Evolutionary conservation across 2,329 filamentous ascomycete species (phyloP), one percentile per base, ranked within the genome.

Genomic region (Albophoma yamanashiensis): DNA sequence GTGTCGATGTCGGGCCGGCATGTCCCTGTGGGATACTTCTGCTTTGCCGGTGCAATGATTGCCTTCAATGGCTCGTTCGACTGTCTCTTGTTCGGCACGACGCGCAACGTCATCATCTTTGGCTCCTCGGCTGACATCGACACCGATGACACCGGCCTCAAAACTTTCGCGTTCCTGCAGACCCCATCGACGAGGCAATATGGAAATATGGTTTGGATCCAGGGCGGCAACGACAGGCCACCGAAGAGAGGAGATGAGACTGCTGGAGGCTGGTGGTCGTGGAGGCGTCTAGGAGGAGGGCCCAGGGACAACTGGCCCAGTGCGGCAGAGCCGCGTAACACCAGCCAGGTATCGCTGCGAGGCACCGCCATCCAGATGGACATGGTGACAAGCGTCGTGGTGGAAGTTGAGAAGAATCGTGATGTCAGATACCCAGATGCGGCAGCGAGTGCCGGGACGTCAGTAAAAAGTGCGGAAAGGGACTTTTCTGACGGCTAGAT

Each of bases 41-140:
- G 79, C 67, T 77, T 85, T 14, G 82, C 84, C 0, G 85, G 84
- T 1, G 76, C 78, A 1, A 79, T 87, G 71, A 82, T 87, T 39
- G 78, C 80, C 0, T 79, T 76, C 38, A 83, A 83, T 60, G 82
- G 82, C 12, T 81, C 76, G 71, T 72, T 84, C 9, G 82, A 85
- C 62, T 80, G 82, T 9, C 61, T 80, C 0, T 67, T 85, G 4
- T 85, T 83, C 64, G 76, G 79, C 4, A 77, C 75, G 2, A 83
- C 80, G 0, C 73, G 81, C 39, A 75, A 78, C 22, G 74, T 76
- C n/a, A 82, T 84, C 58, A 73, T 84, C 39, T 83, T 83, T 60
- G 69, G 69, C 0, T 68, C 69, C 20, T 65, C 64, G n/a, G 66
- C 69, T 52, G 66, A 71, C 0, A 66, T 77, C 11, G 74, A 76